Base-by-base conservation (phyloP, 345 rosid genomes). In the Camelina sativa region DNA sequence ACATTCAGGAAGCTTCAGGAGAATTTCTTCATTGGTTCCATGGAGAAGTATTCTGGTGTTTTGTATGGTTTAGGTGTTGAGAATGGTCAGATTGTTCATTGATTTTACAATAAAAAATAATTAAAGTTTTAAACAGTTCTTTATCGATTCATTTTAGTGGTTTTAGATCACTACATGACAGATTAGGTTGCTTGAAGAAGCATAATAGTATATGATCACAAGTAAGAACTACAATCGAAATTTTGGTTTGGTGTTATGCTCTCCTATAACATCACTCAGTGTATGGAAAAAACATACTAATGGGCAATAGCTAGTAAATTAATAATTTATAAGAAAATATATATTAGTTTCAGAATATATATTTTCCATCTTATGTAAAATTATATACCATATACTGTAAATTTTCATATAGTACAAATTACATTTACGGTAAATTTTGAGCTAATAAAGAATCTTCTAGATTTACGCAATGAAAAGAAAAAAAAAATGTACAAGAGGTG, bases 21-120 rank as follows among this genome's bases (percentile, higher is more conserved):
- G 32, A 81, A 71, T 77, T 91, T 83, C 88, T 85, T 91, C 72
- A 76, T 75, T 79, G 88, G 89, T 23, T 85, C 89, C 1, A 47
- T 76, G 57, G 87, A 87, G 76, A 91, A 85, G 58, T 83, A 88
- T 78, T 88, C 90, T 55, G 92, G 93, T 57, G 90, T 86, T 40
- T 76, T 91, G 82, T 91, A 86, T 71, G 97, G 94, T 32, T 83
- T 88, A 79, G 90, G 89, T 75, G 85, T 82, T 74, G 90, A 91
- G 61, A 79, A 84, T 85, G 88, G 79, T 72, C 86, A 79, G 78
- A 82, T 44, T 84, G 65, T 78, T 79, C 71, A 68, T 13, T 84
- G 75, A 82, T 61, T 60, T 25, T 3, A 25, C 28, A 25, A 25
- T 25, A 15, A 34, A 20, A 23, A 23, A 2, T 2, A 23, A 23